Evolutionary conservation across 2,329 filamentous ascomycete genomes (phyloP).

Genomic region (Colletotrichum sp.): DNA sequence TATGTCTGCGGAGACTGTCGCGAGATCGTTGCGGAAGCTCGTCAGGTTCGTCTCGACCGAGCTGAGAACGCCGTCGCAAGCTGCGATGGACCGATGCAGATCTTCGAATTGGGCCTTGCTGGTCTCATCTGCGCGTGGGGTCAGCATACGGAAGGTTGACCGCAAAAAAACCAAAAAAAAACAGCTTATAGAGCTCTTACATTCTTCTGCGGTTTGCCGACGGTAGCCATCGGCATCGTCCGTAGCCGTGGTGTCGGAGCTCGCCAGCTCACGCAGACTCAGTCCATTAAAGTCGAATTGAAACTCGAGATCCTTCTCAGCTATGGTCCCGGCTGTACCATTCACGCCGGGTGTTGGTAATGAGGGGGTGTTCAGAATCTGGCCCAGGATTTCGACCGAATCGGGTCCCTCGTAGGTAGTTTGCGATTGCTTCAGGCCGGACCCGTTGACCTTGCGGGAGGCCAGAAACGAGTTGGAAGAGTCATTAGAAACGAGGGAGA

Average conservation of each 20-base stretch:
- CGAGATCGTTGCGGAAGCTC: constrained; percentile 92
- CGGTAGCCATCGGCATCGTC: constrained; percentile 29
- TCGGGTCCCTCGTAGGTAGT: constrained; percentile 62
- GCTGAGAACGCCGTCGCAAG: constrained; percentile 91
- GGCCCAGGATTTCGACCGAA: constrained; percentile 72
- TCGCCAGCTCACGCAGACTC: constrained; percentile 75
- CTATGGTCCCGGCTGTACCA: constrained; percentile 32
- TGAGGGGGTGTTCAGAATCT: constrained; percentile 41
- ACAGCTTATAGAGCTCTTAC: constrained; percentile 50
- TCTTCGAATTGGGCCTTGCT: constrained; percentile 89
- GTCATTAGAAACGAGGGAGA: constrained; percentile 79
- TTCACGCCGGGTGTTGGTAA: constrained; percentile 20
- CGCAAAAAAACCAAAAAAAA: too few relatives aligned
- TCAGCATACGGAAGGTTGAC: not conserved
- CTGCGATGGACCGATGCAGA: constrained; percentile 84
- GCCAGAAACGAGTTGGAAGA: constrained; percentile 78
- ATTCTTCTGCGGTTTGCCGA: constrained; percentile 73
- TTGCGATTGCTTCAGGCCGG: constrained; percentile 66
- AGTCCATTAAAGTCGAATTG: constrained; percentile 81
- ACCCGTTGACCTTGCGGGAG: constrained; percentile 71
- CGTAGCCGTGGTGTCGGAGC: constrained; percentile 30
- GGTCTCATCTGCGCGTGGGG: constrained; percentile 65
- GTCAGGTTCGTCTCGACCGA: constrained; percentile 93
- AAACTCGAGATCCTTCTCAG: constrained; percentile 61
- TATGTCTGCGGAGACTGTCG: constrained; percentile 91